Conservation (phyloP, 2,329 filamentous ascomycete genomes). For the Colletotrichum gloeosporioides region DNA sequence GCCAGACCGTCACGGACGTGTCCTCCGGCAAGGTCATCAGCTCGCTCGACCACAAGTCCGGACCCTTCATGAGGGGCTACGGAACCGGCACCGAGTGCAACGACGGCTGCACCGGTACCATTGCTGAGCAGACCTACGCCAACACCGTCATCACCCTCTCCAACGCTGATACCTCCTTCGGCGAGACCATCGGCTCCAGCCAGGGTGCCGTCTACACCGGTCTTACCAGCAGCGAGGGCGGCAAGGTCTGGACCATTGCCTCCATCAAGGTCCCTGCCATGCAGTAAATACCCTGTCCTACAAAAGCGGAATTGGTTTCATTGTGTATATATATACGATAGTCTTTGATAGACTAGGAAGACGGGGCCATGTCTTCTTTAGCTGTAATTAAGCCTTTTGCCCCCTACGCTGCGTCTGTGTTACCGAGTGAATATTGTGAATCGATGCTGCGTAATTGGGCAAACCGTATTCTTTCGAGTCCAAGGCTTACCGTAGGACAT, state of each 20-base stretch:
- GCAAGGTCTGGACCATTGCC: slow-evolving; percentile 41
- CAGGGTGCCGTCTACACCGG: slow-evolving; percentile 38
- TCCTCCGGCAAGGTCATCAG: slow-evolving; percentile 36
- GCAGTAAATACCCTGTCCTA: not conserved
- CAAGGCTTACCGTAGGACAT: not conserved
- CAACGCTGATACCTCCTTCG: slow-evolving; percentile 33
- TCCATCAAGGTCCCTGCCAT: slow-evolving; percentile 35
- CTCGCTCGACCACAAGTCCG: slow-evolving; percentile 36
- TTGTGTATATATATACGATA: not conserved
- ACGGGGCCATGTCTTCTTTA: not conserved
- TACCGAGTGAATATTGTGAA: not conserved
- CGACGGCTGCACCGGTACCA: slow-evolving; percentile 40
- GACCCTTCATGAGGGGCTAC: slow-evolving; percentile 41
- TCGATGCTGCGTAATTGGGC: not conserved
- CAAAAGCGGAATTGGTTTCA: not conserved
- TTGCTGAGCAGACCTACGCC: slow-evolving; percentile 40
- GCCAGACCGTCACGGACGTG: slow-evolving; percentile 37
- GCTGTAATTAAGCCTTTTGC: not conserved
- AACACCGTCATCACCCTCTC: slow-evolving; percentile 44
- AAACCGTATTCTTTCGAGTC: not conserved
- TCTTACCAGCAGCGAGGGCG: slow-evolving; percentile 35
- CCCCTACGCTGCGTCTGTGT: not conserved
- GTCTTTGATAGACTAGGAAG: not conserved
- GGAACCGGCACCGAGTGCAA: slow-evolving; percentile 48
- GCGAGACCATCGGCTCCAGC: slow-evolving; percentile 29